A percentile compares a stretch with the other conserved stretches of the same genome.
Evolutionary conservation across 176 grass and related monocot genomes (phyloP).

Genomic region (Puccinellia tenuiflora): DNA sequence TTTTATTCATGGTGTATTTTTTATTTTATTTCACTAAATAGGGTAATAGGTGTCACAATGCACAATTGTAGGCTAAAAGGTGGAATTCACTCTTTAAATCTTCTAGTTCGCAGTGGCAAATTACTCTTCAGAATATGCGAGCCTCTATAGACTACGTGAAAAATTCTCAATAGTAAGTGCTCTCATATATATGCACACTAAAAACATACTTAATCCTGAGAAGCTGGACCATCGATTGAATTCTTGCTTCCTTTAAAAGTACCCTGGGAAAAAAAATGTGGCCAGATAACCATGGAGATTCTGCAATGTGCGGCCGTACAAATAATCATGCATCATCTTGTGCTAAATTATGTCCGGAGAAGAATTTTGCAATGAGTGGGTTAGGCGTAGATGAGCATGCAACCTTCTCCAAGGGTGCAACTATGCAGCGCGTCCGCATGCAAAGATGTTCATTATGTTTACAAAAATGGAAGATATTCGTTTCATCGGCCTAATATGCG

Average conservation of each 20-base stretch:
- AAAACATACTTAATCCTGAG: background rate
- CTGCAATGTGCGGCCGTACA: constrained; percentile 15
- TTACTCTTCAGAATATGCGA: background rate
- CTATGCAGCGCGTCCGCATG: background rate
- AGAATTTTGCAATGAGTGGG: constrained; percentile 38
- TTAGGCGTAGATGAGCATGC: constrained; percentile 38
- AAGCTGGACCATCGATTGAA: background rate
- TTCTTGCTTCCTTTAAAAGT: constrained; percentile 36
- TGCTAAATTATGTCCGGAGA: constrained; percentile 22
- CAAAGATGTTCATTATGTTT: background rate
- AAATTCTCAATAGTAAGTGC: background rate
- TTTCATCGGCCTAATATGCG: background rate
- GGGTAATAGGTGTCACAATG: too few relatives aligned
- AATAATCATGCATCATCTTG: constrained; percentile 29
- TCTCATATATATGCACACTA: too few relatives aligned
- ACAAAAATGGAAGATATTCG: background rate
- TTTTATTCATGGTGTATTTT: too few relatives aligned
- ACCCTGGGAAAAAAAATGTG: background rate
- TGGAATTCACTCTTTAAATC: too few relatives aligned
- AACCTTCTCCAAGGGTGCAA: background rate
- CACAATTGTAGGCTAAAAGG: too few relatives aligned
- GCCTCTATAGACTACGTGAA: background rate
- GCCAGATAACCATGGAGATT: background rate
- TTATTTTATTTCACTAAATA: too few relatives aligned
- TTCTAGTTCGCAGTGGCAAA: background rate